phyloP scores from a whole-genome alignment of 805 yeast genomes.

The Kodamaea hsintzibuensis region DNA sequence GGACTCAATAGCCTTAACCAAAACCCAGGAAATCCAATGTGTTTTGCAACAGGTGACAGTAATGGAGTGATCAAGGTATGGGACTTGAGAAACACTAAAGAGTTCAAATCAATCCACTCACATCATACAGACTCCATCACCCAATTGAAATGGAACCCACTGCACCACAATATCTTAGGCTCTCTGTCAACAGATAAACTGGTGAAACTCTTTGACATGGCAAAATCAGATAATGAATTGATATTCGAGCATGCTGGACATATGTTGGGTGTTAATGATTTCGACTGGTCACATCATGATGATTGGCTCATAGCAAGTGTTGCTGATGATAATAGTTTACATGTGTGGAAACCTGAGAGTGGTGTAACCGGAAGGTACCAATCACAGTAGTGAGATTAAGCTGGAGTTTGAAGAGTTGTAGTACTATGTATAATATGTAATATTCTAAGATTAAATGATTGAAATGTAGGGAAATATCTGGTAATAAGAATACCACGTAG shows the following conservation, averaged over 20 bases:
- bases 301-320: conserved; percentile 74
- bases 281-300: conserved; percentile 77
- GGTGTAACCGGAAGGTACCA: not conserved
- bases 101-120: not conserved
- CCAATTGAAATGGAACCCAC: conserved; percentile 72
- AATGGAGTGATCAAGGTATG: conserved; percentile 56
- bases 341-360: conserved; percentile 70
- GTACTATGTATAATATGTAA: not conserved
- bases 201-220: conserved; percentile 63
- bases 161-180: conserved; percentile 53
- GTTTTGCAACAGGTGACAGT: conserved; percentile 69
- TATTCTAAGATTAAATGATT: not conserved
- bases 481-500: too few relatives aligned
- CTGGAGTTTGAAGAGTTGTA: not conserved
- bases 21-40: conserved; percentile 54
- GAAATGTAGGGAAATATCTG: too few relatives aligned
- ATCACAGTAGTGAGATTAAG: too few relatives aligned
- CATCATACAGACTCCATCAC: conserved; percentile 57
- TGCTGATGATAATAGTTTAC: conserved; percentile 84
- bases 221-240: conserved; percentile 23
- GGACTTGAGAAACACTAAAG: conserved; percentile 55
- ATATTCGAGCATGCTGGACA: conserved; percentile 84
- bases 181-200: conserved; percentile 63
- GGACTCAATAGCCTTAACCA: conserved; percentile 62
- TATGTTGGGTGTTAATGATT: conserved; percentile 79